Percentiles rank a stretch among this genome's conserved stretches.
phyloP scores from a whole-genome alignment of 495 filamentous ascomycete genomes.

The Glutinoglossum americanum region DNA sequence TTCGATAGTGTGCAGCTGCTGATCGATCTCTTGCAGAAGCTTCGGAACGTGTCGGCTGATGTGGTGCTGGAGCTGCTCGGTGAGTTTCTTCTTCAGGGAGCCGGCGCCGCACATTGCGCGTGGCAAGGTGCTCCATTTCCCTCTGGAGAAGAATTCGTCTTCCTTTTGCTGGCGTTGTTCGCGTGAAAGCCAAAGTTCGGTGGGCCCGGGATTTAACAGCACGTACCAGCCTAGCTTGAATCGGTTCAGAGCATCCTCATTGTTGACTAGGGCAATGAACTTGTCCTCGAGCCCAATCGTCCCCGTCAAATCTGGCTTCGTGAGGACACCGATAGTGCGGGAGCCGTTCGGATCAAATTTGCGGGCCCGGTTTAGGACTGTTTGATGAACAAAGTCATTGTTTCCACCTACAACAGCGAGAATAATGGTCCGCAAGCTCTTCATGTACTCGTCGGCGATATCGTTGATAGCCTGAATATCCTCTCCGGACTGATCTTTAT shows the following conservation, averaged over 20 bases:
- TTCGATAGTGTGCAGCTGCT: slow-evolving; percentile 17
- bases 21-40: slow-evolving; percentile 24
- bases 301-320: slow-evolving; percentile 32
- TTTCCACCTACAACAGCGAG: slow-evolving; percentile 40
- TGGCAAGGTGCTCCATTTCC: slow-evolving; percentile 25
- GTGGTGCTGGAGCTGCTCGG: slow-evolving; percentile 22
- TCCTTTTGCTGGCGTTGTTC: slow-evolving; percentile 17
- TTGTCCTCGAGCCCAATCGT: slow-evolving; percentile 18
- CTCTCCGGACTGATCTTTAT: neutral
- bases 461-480: neutral
- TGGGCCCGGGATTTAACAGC: slow-evolving; percentile 32
- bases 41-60: slow-evolving; percentile 31
- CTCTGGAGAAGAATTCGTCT: slow-evolving; percentile 15
- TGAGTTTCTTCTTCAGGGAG: slow-evolving; percentile 24
- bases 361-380: slow-evolving; percentile 31
- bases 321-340: slow-evolving; percentile 31
- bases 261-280: slow-evolving; percentile 12
- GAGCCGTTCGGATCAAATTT: slow-evolving; percentile 25
- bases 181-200: slow-evolving; percentile 14
- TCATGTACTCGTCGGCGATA: slow-evolving; percentile 3
- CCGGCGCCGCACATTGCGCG: slow-evolving; percentile 27
- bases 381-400: slow-evolving; percentile 38
- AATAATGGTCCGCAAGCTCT: slow-evolving; percentile 19
- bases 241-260: slow-evolving; percentile 10
- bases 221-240: slow-evolving; percentile 33